Evolutionary conservation across 352 stramenopile genomes (phyloP).

Genomic region (Globisporangium sylvaticum): DNA sequence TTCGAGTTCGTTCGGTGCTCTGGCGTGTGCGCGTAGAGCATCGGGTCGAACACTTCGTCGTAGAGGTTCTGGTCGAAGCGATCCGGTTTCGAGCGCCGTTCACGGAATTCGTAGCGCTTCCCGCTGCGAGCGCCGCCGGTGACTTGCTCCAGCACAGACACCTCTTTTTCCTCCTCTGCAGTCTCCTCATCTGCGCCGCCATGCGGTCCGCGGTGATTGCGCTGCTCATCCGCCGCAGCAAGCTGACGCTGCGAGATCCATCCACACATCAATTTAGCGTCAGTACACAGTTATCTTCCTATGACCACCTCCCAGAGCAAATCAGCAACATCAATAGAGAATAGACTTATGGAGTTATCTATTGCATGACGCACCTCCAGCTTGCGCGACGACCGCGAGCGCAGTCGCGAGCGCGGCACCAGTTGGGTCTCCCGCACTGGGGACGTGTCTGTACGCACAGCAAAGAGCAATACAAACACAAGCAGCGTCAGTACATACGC

Average conservation of each 20-base stretch:
- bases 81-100: constrained; percentile 46
- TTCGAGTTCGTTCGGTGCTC: constrained; percentile 9
- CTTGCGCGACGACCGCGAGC: constrained; percentile 17
- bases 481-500: background rate
- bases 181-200: constrained; percentile 7
- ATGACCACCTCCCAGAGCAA: no score
- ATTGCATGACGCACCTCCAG: constrained; percentile 11
- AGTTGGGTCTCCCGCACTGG: constrained; percentile 6
- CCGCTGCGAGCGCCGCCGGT: constrained; percentile 1
- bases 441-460: constrained; percentile 16
- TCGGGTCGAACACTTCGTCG: constrained; percentile 60
- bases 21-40: constrained; percentile 14
- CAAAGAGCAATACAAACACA: background rate
- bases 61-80: constrained; percentile 64
- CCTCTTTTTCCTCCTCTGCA: constrained; percentile 16
- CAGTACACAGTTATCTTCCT: background rate
- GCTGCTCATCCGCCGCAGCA: constrained; percentile 23
- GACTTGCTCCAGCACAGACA: constrained; percentile 10
- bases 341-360: background rate
- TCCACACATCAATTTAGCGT: background rate
- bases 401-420: constrained; percentile 18
- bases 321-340: no score
- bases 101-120: constrained; percentile 50
- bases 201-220: constrained; percentile 8
- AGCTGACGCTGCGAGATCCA: background rate